Base-by-base conservation (phyloP, 2,329 filamentous ascomycete species). In the Sporothrix protearum region DNA sequence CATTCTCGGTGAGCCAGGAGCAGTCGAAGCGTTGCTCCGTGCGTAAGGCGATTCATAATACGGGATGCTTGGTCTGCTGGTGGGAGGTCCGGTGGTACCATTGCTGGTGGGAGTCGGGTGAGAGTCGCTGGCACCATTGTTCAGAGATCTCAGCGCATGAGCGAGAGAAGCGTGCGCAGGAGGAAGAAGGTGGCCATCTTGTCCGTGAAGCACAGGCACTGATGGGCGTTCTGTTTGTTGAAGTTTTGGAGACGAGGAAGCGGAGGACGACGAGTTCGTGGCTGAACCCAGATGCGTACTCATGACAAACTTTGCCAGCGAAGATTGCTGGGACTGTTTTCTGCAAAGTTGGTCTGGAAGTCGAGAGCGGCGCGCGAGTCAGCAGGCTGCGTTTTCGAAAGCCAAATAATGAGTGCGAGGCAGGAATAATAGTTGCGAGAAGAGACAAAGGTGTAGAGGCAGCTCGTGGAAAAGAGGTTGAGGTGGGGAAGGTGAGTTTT, bases 1-100 rank as follows among this genome's bases (percentile, higher is more conserved):
- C 86, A 88, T 85, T 78, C 86, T 83, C 63, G 87, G 87, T 33
- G 87, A 89, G 45, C 81, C 85, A 51, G 87, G 86, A 16, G 87
- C 86, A 51, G 87, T 89, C 7, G 87, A 89, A 19, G 84, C 83
- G 72, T 87, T 82, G 77, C 87, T 89, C 73, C 85, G 83, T 70
- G 85, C 83, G 75, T 86, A 85, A 25, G 86, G 84, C 59, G 86
- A 87, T 75, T 87, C 86, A 69, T 86, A 85, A 49, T 78, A 72
- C 68, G 78, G 72, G 28, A 74, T 72, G 71, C 71, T 75, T 73
- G 77, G 76, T 63, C 78, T 78, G 51, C 79, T 77, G 74, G 77
- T 77, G 55, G 79, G 74, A 22, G 77, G 72, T 36, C 61, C 68
- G 63, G 75, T 70, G 61, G 72, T 73, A 69, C 75, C 74, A 69